These are phyloP conservation scores for Syzygium syzygioides DNA, from an alignment of 441 rosid genomes.

Conservation along the genomic window DNA sequence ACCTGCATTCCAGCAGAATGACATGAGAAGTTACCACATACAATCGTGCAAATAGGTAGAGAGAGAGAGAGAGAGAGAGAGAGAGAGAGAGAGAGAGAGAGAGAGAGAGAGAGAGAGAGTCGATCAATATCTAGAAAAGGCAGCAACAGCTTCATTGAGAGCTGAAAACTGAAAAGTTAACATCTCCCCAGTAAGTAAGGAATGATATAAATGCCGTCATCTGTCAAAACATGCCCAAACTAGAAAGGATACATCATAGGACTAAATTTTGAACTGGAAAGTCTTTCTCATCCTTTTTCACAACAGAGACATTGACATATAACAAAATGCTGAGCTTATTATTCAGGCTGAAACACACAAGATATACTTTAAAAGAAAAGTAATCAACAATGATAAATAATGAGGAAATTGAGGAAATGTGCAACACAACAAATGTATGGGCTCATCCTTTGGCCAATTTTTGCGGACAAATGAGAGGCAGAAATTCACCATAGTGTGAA, in stretches of 20 bases:
- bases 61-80: background rate
- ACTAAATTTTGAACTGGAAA: background rate
- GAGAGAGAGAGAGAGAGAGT: background rate
- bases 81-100: background rate
- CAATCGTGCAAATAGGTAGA: background rate
- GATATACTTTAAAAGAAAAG: background rate
- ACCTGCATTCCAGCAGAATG: conserved; percentile 35
- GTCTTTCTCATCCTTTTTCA: background rate
- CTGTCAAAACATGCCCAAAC: background rate
- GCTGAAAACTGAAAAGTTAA: background rate
- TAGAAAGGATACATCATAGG: background rate
- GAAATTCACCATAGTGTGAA: background rate
- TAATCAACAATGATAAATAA: background rate
- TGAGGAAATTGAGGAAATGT: background rate
- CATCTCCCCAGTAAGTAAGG: background rate
- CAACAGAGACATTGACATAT: background rate
- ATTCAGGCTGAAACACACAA: background rate
- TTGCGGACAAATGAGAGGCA: background rate
- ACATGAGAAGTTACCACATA: background rate
- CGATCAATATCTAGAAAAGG: background rate
- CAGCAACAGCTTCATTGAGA: background rate
- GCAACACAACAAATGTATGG: background rate
- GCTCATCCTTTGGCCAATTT: background rate
- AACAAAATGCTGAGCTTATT: background rate
- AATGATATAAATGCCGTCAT: background rate